These are phyloP conservation scores for Mycocalia duriaeana DNA, from an alignment of 1,284 basidiomycete genomes.

Conservation along the genomic window DNA sequence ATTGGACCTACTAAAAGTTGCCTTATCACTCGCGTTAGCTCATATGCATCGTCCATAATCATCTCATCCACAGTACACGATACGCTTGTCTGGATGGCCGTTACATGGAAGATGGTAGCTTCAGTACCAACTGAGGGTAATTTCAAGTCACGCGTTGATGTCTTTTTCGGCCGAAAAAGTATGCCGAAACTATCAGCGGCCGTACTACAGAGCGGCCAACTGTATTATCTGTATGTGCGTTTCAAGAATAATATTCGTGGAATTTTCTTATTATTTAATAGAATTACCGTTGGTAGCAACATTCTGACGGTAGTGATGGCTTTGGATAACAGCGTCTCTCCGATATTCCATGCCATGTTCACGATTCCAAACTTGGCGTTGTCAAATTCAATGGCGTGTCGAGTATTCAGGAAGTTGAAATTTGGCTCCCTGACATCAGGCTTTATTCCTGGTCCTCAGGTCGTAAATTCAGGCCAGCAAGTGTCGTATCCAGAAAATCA, in stretches of 20 bases:
- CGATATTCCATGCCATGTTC: constrained; percentile 4
- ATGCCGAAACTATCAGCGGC: not conserved
- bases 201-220: not conserved
- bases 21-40: not conserved
- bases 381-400: constrained; percentile 14
- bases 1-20: not conserved
- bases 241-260: not conserved
- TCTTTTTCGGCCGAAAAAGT: not conserved
- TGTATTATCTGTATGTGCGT: not conserved
- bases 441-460: too few relatives aligned
- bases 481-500: too few relatives aligned
- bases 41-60: not conserved
- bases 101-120: not conserved
- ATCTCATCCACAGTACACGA: not conserved
- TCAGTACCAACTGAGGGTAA: not conserved
- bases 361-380: constrained; percentile 8
- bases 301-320: constrained; percentile 3
- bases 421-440: too few relatives aligned
- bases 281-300: constrained; percentile 10
- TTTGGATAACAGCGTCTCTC: constrained; percentile 4
- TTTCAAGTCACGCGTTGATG: not conserved
- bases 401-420: constrained; percentile 14
- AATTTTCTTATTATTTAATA: not conserved
- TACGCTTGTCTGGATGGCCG: not conserved
- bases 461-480: too few relatives aligned